Percentiles rank a stretch among this genome's conserved stretches.
phyloP scores from a whole-genome alignment of 495 filamentous ascomycete species.

The Penicillium macrosclerotiorum region DNA sequence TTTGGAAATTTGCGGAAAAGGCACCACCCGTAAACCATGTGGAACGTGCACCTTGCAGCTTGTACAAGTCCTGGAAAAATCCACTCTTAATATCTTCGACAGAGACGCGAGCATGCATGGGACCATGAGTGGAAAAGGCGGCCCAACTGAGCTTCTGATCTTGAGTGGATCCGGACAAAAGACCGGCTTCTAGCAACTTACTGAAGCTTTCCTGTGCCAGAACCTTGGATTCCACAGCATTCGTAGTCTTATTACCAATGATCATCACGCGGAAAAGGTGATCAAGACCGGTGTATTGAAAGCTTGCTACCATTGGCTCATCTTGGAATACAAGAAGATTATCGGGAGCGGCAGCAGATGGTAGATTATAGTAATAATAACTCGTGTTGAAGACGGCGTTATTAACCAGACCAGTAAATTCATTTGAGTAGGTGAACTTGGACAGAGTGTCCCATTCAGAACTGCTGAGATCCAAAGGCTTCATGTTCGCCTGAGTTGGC shows the following conservation, averaged over 20 bases:
- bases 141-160: constrained; percentile 27
- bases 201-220: constrained; percentile 26
- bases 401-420: constrained; percentile 36
- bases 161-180: constrained; percentile 12
- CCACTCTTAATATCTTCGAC: constrained; percentile 29
- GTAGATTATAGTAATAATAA: constrained; percentile 27
- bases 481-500: constrained; percentile 30
- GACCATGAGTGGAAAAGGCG: constrained; percentile 35
- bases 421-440: constrained; percentile 30
- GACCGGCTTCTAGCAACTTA: constrained; percentile 28
- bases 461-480: constrained; percentile 29
- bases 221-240: constrained; percentile 23
- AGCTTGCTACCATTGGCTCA: constrained; percentile 32
- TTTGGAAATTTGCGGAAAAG: constrained; percentile 38
- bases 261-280: constrained; percentile 39
- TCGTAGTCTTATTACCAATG: constrained; percentile 32
- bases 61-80: constrained; percentile 35
- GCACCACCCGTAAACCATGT: constrained; percentile 45
- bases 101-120: constrained; percentile 33
- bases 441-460: constrained; percentile 28
- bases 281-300: constrained; percentile 27
- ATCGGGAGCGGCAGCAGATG: constrained; percentile 27
- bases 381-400: constrained; percentile 20
- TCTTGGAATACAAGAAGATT: constrained; percentile 31
- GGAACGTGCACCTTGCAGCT: constrained; percentile 35